phyloP scores from a whole-genome alignment of 2,329 filamentous ascomycete genomes.

The Plenodomus lindquistii region DNA sequence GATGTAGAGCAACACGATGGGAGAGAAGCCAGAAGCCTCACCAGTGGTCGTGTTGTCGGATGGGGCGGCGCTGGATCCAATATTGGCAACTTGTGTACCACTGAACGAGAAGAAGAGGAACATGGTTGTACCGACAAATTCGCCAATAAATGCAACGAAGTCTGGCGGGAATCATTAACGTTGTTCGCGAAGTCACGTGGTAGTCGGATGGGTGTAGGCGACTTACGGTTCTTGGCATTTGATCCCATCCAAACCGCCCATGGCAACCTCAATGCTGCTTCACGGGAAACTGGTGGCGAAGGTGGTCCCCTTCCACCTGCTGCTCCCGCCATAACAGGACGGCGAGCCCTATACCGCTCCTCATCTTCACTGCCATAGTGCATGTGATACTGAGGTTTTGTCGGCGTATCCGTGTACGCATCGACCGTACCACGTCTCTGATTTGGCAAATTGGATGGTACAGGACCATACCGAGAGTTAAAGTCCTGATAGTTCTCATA shows the following conservation, averaged over 20 bases:
- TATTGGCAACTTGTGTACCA: constrained; percentile 52
- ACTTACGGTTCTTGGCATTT: constrained; percentile 42
- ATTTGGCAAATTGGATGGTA: too few relatives aligned
- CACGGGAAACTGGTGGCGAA: constrained; percentile 27
- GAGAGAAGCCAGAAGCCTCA: constrained; percentile 51
- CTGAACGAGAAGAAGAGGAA: constrained; percentile 53
- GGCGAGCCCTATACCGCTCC: constrained; percentile 8
- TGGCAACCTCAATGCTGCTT: constrained; percentile 43
- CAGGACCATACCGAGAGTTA: constrained; percentile 16
- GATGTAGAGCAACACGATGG: constrained; percentile 47
- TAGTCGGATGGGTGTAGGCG: background rate
- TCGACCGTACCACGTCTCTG: constrained; percentile 18
- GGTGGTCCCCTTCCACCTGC: constrained; percentile 24
- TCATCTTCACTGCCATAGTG: constrained; percentile 30
- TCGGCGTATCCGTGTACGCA: constrained; percentile 22
- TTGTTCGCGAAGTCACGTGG: background rate
- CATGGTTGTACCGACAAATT: constrained; percentile 51
- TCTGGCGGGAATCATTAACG: constrained; percentile 36
- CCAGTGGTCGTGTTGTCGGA: constrained; percentile 48
- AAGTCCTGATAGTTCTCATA: constrained; percentile 21
- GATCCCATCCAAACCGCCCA: constrained; percentile 45
- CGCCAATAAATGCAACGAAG: constrained; percentile 53
- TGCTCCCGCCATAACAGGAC: constrained; percentile 8
- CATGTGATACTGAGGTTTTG: constrained; percentile 26
- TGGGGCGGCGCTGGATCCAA: constrained; percentile 48